Evolutionary conservation across 768 basidiomycete genomes (phyloP).

Genomic region (Termitomyces sp.): DNA sequence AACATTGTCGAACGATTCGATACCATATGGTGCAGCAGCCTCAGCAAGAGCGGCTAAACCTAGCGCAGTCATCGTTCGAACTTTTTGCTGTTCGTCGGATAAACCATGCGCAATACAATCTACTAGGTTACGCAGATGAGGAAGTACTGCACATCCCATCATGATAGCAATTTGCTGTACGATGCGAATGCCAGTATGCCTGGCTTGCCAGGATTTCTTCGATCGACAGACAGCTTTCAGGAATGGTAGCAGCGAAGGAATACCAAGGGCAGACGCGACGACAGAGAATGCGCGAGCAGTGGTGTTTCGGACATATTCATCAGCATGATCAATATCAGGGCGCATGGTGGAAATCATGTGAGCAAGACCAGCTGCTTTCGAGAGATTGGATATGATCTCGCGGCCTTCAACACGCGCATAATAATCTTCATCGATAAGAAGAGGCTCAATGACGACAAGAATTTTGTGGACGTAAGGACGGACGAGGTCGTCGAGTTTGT

Average conservation of each 20-base stretch:
- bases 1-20: constrained; percentile 98
- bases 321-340: constrained; percentile 98
- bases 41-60: constrained; percentile 93
- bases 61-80: constrained; percentile 92
- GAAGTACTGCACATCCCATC: constrained; percentile 99
- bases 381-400: constrained; percentile 97
- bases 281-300: constrained; percentile 99
- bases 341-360: constrained; percentile 99
- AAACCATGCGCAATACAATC: constrained; percentile 93
- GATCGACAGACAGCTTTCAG: constrained; percentile 97
- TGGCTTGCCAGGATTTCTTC: constrained; percentile 99
- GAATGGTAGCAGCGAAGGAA: constrained; percentile 96
- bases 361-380: constrained; percentile 97
- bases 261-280: constrained; percentile 96
- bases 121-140: constrained; percentile 93
- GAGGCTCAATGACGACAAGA: constrained; percentile 97
- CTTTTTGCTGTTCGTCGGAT: constrained; percentile 94
- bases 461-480: constrained; percentile 99
- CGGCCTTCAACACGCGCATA: constrained; percentile 96
- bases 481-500: constrained; percentile 98
- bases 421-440: constrained; percentile 97
- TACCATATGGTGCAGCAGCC: constrained; percentile 97
- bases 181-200: constrained; percentile 98
- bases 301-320: constrained; percentile 98
- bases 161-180: constrained; percentile 99